Evolutionary conservation across 495 filamentous ascomycete genomes (phyloP).

Genomic region (Neurospora tetraspora): DNA sequence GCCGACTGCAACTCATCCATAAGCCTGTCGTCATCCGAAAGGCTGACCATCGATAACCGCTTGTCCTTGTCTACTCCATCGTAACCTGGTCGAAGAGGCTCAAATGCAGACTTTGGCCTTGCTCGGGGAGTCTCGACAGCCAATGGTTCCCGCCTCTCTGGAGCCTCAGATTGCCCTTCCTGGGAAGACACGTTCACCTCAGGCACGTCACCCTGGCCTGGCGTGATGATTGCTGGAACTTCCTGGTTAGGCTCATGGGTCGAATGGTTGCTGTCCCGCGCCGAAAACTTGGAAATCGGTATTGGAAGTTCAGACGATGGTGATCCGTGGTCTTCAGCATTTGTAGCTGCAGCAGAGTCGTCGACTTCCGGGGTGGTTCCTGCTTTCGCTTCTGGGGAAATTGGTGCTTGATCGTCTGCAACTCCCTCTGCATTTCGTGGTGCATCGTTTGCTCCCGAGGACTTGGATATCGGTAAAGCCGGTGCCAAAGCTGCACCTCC

Average conservation of each 20-base stretch:
- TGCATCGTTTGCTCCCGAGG: constrained; percentile 13
- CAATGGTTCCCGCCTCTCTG: constrained; percentile 2
- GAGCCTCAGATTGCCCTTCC: neutral
- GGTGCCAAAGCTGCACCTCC: neutral
- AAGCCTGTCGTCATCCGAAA: constrained; percentile 74
- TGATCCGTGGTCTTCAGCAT: neutral
- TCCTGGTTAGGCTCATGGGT: neutral
- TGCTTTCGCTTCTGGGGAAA: neutral
- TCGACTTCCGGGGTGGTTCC: neutral
- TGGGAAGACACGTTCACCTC: neutral
- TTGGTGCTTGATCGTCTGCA: neutral
- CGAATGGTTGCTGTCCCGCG: constrained; percentile 22
- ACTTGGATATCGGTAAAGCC: constrained; percentile 19
- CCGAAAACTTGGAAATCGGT: constrained; percentile 41
- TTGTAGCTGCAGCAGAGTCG: neutral
- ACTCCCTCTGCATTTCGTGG: neutral
- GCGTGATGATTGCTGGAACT: constrained; percentile 10
- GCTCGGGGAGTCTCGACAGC: constrained; percentile 20
- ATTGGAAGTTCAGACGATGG: constrained; percentile 20
- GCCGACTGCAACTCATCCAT: constrained; percentile 83
- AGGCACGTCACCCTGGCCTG: neutral
- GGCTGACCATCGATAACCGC: constrained; percentile 52
- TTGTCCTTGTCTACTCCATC: constrained; percentile 30
- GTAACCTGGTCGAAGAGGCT: constrained; percentile 46
- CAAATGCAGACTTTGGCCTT: constrained; percentile 40